Evolutionary conservation across 73 alveolate species (phyloP).

Genomic region (Loxodes magnus): DNA sequence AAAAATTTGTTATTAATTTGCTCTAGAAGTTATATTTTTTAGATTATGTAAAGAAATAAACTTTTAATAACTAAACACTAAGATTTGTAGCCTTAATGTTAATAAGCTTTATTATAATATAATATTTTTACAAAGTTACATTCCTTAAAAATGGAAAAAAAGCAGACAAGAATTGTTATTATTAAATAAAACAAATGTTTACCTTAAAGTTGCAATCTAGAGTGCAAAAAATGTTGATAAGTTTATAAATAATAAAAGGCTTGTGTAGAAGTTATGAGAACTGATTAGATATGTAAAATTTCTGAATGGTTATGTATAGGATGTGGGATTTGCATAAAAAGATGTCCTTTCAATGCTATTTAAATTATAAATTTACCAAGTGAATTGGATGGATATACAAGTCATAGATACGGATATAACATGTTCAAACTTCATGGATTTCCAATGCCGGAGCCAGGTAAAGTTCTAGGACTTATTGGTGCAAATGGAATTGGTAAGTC

Average conservation of each 20-base stretch:
- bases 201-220: slow-evolving; percentile 84
- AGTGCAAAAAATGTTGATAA: slow-evolving; percentile 82
- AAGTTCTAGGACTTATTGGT: slow-evolving; percentile 87
- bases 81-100: too few relatives aligned
- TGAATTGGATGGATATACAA: slow-evolving; percentile 59
- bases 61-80: too few relatives aligned
- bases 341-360: slow-evolving; percentile 85
- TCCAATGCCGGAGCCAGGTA: slow-evolving; percentile 91
- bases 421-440: slow-evolving; percentile 83
- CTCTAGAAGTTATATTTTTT: too few relatives aligned
- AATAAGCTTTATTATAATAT: too few relatives aligned
- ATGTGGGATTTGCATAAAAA: slow-evolving; percentile 88
- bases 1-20: too few relatives aligned
- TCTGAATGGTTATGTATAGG: slow-evolving; percentile 75
- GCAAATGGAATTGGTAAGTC: slow-evolving; percentile 94
- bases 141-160: slow-evolving; percentile 50
- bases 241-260: slow-evolving; percentile 74
- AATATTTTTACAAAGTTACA: too few relatives aligned
- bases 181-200: slow-evolving; percentile 83
- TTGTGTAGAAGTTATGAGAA: slow-evolving; percentile 70
- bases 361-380: slow-evolving; percentile 82
- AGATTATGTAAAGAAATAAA: too few relatives aligned
- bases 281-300: slow-evolving; percentile 26
- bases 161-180: slow-evolving; percentile 78
- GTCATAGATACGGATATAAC: slow-evolving; percentile 86